A percentile compares a stretch with the other conserved stretches of the same genome.
phyloP scores from a whole-genome alignment of 768 basidiomycete genomes.

The Suillus subluteus region DNA sequence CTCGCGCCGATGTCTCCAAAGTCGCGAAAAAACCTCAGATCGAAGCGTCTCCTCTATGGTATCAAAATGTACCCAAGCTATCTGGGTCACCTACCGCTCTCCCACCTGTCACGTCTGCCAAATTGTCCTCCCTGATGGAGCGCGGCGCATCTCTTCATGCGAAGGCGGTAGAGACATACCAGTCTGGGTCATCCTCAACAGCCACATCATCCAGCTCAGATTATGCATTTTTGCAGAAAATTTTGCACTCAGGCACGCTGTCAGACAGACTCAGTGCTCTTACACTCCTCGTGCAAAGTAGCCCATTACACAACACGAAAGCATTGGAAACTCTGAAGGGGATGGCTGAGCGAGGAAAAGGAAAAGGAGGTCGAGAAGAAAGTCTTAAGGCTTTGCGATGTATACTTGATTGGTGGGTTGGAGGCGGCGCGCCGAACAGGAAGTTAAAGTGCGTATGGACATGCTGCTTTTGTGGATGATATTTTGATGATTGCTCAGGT shows the following conservation, averaged over 20 bases:
- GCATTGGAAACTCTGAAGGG: constrained; percentile 75
- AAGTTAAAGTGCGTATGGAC: constrained; percentile 74
- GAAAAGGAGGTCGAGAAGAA: constrained; percentile 92
- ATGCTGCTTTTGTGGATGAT: neutral
- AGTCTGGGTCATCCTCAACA: constrained; percentile 52
- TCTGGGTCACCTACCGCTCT: constrained; percentile 29
- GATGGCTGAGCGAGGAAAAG: constrained; percentile 79
- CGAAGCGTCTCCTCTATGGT: constrained; percentile 55
- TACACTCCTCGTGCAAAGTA: constrained; percentile 85
- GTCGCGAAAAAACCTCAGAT: constrained; percentile 25
- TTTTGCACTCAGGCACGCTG: constrained; percentile 86
- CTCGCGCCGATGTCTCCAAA: constrained; percentile 11
- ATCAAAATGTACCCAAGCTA: constrained; percentile 49
- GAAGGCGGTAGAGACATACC: constrained; percentile 47
- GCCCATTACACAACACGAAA: constrained; percentile 83
- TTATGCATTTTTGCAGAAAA: constrained; percentile 78
- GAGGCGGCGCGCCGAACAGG: constrained; percentile 85
- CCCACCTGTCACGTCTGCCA: constrained; percentile 43
- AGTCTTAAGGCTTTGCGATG: constrained; percentile 88
- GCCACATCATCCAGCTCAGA: constrained; percentile 62
- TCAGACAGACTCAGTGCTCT: constrained; percentile 91
- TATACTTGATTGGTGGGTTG: constrained; percentile 97
- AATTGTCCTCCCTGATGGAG: constrained; percentile 47
- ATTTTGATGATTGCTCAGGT: constrained; percentile 47
- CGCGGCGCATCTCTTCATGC: constrained; percentile 54